Base-by-base conservation (phyloP, 2,329 filamentous ascomycete genomes). In the Fusarium albidum region DNA sequence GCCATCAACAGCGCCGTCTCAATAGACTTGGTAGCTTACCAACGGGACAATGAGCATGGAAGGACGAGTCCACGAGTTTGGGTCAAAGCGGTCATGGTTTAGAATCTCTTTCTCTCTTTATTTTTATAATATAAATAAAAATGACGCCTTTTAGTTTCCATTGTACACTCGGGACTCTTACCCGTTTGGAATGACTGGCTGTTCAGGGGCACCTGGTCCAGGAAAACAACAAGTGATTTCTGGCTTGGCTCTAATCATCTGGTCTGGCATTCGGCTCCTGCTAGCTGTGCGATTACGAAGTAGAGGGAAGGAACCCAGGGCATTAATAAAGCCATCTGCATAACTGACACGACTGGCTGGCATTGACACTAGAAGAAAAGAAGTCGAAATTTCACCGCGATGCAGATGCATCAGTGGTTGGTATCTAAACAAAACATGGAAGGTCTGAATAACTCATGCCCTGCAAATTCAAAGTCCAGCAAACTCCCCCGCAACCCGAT, bases 351-450 rank as follows among this genome's bases (percentile, higher is more conserved):
- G 21, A 7, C 21, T 21, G 4, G 21, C 21, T 7, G 7, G 21
- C 21, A 21, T 21, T 7, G 21, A 21, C 21, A 21, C 7, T 21
- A 45, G 2, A 28, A 21, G 15, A 33, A 45, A 39, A 56, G 44
- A 45, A 55, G 44, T 39, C 49, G 33, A 47, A 39, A 26, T 43
- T 60, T 37, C 7, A 15, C 34, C 57, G 48, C 32, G 48, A 57
- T 40, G 55, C 47, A 60, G 47, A 49, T 40, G 43, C 56, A 60
- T 49, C 52, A 54, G 39, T 34, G 62, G 47, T 53, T 63, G 64
- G 64, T 65, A 69, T 68, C 63, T 62, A 63, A 66, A 52, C 39
- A 65, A 67, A 52, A 51, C 52, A 63, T 42, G 13, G n/a, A 51
- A 41, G 47, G 49, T 60, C 45, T 31, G 11, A 50, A 29, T 8